Conservation (phyloP, 192 early-diverging fungal genomes). For the Nowakowskiella sp. region DNA sequence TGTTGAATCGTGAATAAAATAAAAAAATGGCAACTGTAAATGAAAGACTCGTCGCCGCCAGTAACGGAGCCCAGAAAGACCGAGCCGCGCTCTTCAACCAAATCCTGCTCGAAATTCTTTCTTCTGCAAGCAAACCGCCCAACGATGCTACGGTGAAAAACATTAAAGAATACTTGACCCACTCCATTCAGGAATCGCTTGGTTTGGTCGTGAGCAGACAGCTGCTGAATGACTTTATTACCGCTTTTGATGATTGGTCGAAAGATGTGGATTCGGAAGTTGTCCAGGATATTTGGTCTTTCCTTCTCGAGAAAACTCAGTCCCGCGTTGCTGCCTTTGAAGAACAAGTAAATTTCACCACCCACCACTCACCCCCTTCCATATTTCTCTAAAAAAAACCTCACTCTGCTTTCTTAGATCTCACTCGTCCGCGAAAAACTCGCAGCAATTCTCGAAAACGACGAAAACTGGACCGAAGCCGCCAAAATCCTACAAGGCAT, state of each 20-base stretch:
- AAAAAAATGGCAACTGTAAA: too few relatives aligned
- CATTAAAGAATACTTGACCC: constrained; percentile 21
- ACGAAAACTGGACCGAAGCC: constrained; percentile 77
- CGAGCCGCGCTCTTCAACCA: neutral
- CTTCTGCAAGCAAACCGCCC: neutral
- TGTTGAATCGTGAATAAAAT: constrained; percentile 31
- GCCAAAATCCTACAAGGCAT: constrained; percentile 81
- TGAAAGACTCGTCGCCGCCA: too few relatives aligned
- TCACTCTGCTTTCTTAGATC: constrained; percentile 29
- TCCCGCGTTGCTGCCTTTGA: constrained; percentile 74
- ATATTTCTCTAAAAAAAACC: constrained; percentile 14
- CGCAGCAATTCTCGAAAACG: constrained; percentile 59
- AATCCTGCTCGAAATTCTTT: neutral
- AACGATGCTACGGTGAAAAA: neutral
- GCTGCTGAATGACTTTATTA: constrained; percentile 63
- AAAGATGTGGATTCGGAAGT: constrained; percentile 17
- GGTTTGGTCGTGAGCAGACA: constrained; percentile 70
- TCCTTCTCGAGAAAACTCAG: constrained; percentile 60
- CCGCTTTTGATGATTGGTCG: constrained; percentile 41
- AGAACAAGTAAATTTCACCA: constrained; percentile 51
- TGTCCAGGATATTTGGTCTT: constrained; percentile 49
- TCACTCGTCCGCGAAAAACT: constrained; percentile 68
- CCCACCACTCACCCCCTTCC: neutral
- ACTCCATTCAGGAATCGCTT: constrained; percentile 40
- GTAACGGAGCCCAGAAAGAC: neutral